A percentile compares a stretch with the other conserved stretches of the same genome.
phyloP scores from a whole-genome alignment of 2,329 filamentous ascomycete genomes.

The Colletotrichum viniferum region DNA sequence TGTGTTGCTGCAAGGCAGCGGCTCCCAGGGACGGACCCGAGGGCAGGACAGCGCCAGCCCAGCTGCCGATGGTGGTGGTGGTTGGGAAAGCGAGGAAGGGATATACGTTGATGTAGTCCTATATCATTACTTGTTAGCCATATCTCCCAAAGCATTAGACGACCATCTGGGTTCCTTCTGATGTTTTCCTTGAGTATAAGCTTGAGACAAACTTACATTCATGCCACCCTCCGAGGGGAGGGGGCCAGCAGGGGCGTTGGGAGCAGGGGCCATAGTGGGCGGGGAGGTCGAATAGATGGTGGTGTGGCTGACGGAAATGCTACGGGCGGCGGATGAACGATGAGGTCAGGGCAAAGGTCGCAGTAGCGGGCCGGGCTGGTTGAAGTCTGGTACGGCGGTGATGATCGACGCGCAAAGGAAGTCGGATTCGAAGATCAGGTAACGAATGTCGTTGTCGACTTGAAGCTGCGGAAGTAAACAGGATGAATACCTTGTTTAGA shows the following conservation, averaged over 20 bases:
- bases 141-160: not conserved
- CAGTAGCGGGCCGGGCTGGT: not conserved
- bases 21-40: not conserved
- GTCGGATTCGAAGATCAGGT: not conserved
- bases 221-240: not conserved
- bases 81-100: not conserved
- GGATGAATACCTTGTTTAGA: slow-evolving; percentile 1
- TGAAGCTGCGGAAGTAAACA: not conserved
- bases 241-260: not conserved
- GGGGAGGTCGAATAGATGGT: slow-evolving; percentile 1
- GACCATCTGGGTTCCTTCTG: not conserved
- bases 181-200: not conserved
- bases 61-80: not conserved
- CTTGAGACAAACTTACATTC: not conserved
- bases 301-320: slow-evolving; percentile 19
- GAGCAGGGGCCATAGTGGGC: not conserved
- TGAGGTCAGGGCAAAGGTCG: slow-evolving; percentile 25
- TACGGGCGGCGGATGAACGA: slow-evolving; percentile 12
- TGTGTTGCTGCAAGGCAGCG: not conserved
- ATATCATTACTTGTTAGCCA: not conserved
- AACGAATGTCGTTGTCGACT: slow-evolving; percentile 12
- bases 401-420: not conserved
- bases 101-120: not conserved
- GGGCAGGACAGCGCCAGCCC: not conserved
- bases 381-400: not conserved